A percentile compares a stretch with the other conserved stretches of the same genome.
Evolutionary conservation across 164 flowering plant genomes (phyloP).

Genomic region (Umbellularia californica): DNA sequence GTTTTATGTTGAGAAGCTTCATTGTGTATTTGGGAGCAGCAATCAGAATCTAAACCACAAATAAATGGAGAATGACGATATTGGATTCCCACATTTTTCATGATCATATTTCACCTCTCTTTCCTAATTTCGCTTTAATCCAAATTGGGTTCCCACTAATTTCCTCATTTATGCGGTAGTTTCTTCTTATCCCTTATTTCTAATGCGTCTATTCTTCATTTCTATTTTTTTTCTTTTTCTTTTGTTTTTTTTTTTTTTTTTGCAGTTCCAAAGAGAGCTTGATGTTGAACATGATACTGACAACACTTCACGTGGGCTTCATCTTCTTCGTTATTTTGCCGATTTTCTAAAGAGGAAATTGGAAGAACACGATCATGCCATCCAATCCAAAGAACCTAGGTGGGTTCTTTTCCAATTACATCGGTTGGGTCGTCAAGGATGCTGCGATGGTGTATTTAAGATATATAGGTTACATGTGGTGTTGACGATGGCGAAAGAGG

Average conservation of each 20-base stretch:
- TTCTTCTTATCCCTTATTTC: no score
- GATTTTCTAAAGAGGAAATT: slow-evolving; percentile 64
- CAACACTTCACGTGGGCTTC: slow-evolving; percentile 63
- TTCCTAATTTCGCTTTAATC: background rate
- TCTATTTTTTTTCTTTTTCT: no score
- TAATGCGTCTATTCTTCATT: background rate
- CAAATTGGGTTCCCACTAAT: background rate
- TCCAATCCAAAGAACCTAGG: slow-evolving; percentile 37
- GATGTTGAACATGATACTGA: slow-evolving; percentile 63
- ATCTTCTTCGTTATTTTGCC: slow-evolving; percentile 54
- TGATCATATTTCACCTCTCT: background rate
- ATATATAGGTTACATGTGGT: slow-evolving; percentile 93
- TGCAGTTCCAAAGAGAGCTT: slow-evolving; percentile 84
- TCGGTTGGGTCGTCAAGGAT: slow-evolving; percentile 65
- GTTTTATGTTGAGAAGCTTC: slow-evolving; percentile 50
- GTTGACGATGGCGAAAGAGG: slow-evolving; percentile 94
- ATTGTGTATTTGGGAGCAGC: slow-evolving; percentile 54
- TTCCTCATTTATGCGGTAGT: no score
- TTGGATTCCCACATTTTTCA: slow-evolving; percentile 29
- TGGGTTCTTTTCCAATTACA: slow-evolving; percentile 69
- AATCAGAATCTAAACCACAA: slow-evolving; percentile 32
- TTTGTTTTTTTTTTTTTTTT: no score
- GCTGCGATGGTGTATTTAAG: slow-evolving; percentile 85
- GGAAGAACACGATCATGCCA: slow-evolving; percentile 55
- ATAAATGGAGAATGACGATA: slow-evolving; percentile 50